phyloP scores from a whole-genome alignment of 441 rosid species.

The Iberis amara region DNA sequence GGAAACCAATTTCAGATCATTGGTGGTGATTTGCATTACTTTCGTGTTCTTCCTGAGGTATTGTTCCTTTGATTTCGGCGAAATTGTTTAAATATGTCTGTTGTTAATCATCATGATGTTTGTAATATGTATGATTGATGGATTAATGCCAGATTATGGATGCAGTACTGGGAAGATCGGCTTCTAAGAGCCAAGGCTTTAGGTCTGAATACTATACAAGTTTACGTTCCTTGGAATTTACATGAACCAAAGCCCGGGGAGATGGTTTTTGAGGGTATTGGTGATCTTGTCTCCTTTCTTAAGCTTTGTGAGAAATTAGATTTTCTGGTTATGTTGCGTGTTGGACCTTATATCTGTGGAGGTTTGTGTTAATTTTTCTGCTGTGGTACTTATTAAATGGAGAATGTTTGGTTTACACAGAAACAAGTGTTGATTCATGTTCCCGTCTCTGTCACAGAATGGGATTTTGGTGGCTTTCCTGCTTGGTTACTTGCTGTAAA shows the following conservation, averaged over 20 bases:
- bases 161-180: slow-evolving; percentile 90
- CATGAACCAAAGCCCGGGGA: slow-evolving; percentile 85
- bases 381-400: no score
- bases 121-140: neutral
- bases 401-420: neutral
- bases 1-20: slow-evolving; percentile 65
- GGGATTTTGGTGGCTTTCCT: slow-evolving; percentile 98
- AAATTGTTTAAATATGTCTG: neutral
- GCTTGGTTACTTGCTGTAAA: slow-evolving; percentile 76
- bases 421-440: slow-evolving; percentile 11
- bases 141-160: slow-evolving; percentile 15
- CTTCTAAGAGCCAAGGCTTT: slow-evolving; percentile 76
- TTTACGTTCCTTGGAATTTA: slow-evolving; percentile 92
- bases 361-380: slow-evolving; percentile 37
- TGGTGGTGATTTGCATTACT: slow-evolving; percentile 94
- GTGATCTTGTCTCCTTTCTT: slow-evolving; percentile 70
- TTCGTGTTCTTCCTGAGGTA: slow-evolving; percentile 86
- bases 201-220: slow-evolving; percentile 84
- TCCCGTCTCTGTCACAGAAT: slow-evolving; percentile 43
- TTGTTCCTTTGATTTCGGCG: neutral
- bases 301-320: slow-evolving; percentile 74
- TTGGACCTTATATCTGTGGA: slow-evolving; percentile 92
- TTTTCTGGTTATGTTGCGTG: slow-evolving; percentile 85
- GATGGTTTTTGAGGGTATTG: slow-evolving; percentile 70
- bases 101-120: slow-evolving; percentile 3